Base-by-base conservation (phyloP, 2,329 filamentous ascomycete genomes). In the Pseudodiploospora longispora region DNA sequence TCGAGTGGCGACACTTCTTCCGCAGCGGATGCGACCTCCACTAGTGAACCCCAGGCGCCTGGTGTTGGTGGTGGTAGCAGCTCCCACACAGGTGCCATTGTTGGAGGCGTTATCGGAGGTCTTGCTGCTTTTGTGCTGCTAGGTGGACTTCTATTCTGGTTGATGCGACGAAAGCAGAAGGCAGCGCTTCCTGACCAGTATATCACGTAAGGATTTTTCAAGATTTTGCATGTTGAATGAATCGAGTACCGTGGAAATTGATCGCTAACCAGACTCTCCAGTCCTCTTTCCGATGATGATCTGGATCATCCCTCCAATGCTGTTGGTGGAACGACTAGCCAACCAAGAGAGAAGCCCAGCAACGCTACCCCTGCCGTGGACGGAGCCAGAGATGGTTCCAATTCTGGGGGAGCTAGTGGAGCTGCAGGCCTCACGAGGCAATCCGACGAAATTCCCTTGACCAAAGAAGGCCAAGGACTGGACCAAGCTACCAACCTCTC, bases 71-170 rank as follows among this genome's bases (percentile, higher is more conserved):
- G 53, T 36, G 48, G 56, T 33, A 43, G 46, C 12, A 54, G 63
- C 35, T 62, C 61, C n/a, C 54, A 55, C 38, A 69, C 67, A 0
- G 73, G 71, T 2, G 71, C 71, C 34, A 76, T 80, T 31, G 67
- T 79, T 3, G 76, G 76, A 28, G 76, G 73, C 9, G 68, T 67
- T 10, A 65, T 80, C 35, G 69, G 72, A n/a, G 74, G 72, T 10
- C 61, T 75, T 1, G 74, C 70, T 5, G 65, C 65, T 3, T 48
- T 77, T 2, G 59, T 68, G 6, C 63, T 67, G 6, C 48, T 77
- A 6, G 48, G 67, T 5, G 66, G 66, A 0, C 49, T 76, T 0
- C 58, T 55, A 19, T 54, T 74, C 41, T 75, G 67, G 52, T 59
- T 72, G 41, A 59, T 68, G 55, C 67, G 69, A 38, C 69, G 68